Evolutionary conservation across 352 stramenopile species (phyloP), one percentile per base, ranked within the genome.

Genomic region (Blastocystis sp.): DNA sequence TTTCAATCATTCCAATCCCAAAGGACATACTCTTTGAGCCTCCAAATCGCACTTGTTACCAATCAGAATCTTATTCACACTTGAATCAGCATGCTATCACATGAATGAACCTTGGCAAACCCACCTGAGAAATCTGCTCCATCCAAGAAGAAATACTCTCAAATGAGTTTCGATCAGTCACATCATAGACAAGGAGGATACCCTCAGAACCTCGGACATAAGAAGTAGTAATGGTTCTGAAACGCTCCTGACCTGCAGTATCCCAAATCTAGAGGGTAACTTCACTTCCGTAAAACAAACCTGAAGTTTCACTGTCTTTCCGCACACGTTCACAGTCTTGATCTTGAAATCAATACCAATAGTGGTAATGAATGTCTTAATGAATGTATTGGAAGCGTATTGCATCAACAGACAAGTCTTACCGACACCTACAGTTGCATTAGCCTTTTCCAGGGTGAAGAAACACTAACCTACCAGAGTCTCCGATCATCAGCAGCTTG

Each of bases 21-120:
- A n/a, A 66, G 4, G 7, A 30, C 24, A 37, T 88, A 98, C 95
- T 92, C 98, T 98, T 91, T 98, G 95, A 90, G 98, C 95, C 68
- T 95, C 95, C 93, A 98, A 97, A 95, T 99, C 96, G 90, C 95
- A 98, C 94, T 99, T 99, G 92, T 99, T 99, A 54, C 96, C 97
- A 87, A 99, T 98, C 77, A 99, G 91, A 90, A 99, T 98, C 93
- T 98, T 99, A 94, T 98, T 99, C 19, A 99, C 96, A 92, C 98
- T 96, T 58, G 98, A 96, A 91, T 99, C 97, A 5, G 97, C 97
- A 91, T 99, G 96, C 91, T 99, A 96, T 91, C 96, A 90, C 76
- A 94, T 94, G 54, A 94, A 90, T 66, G 24, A 24, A 44, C 11
- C n/a, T 0, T 22, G 1, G 6, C 30, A 60, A 15, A 5, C 30